Evolutionary conservation across 2,329 filamentous ascomycete species (phyloP).

Genomic region (Xylariomycetidae sp.): DNA sequence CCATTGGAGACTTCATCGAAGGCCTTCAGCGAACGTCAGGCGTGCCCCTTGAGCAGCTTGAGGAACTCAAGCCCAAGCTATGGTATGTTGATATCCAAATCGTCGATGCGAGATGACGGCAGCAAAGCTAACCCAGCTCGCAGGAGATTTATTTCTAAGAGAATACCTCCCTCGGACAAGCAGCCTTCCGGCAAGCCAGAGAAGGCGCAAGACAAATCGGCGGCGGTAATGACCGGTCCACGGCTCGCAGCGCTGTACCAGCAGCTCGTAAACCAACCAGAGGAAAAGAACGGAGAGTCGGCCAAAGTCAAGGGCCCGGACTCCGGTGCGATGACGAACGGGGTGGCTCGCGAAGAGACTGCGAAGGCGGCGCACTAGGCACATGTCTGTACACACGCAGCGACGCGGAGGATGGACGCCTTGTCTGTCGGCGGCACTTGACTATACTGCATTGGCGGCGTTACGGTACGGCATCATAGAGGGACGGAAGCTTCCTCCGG

Average conservation of each 20-base stretch:
- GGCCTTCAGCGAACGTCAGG: slow-evolving; percentile 26
- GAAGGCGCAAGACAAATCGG: slow-evolving; percentile 18
- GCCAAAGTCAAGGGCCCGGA: slow-evolving; percentile 19
- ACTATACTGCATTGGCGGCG: slow-evolving; percentile 27
- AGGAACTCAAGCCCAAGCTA: slow-evolving; percentile 29
- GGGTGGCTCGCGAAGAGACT: slow-evolving; percentile 18
- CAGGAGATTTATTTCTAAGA: slow-evolving; percentile 30
- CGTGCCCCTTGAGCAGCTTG: slow-evolving; percentile 21
- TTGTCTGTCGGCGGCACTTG: slow-evolving; percentile 2
- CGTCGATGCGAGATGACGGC: no score
- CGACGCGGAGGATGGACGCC: slow-evolving; percentile 2
- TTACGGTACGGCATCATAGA: slow-evolving; percentile 25
- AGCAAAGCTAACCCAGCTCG: slow-evolving; percentile 9
- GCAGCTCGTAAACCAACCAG: slow-evolving; percentile 23
- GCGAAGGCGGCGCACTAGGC: slow-evolving; percentile 18
- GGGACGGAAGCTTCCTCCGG: slow-evolving; percentile 14
- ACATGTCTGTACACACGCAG: slow-evolving; percentile 7
- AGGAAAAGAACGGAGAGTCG: slow-evolving; percentile 19
- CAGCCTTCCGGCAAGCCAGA: slow-evolving; percentile 19
- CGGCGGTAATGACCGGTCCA: slow-evolving; percentile 25
- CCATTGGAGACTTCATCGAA: slow-evolving; percentile 30
- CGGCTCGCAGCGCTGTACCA: slow-evolving; percentile 25
- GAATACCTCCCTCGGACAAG: slow-evolving; percentile 27
- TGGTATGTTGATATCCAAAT: slow-evolving; percentile 22
- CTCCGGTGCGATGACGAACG: slow-evolving; percentile 19